Evolutionary conservation across 495 filamentous ascomycete species (phyloP).

Genomic region (Parachaetomium inaequale): DNA sequence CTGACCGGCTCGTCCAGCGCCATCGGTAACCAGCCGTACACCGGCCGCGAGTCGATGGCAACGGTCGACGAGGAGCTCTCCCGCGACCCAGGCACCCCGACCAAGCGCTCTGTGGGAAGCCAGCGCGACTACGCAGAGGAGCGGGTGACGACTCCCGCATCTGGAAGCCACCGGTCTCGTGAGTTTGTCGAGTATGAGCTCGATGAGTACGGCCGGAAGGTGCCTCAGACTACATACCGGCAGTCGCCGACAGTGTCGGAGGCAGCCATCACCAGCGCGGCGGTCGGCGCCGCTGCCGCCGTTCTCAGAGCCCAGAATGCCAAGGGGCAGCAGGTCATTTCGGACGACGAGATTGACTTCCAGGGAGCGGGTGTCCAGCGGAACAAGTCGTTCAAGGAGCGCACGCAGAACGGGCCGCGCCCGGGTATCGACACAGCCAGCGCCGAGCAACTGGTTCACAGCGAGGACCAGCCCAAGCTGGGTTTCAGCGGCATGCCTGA

Average conservation of each 20-base stretch:
- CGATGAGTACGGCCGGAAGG: conserved; percentile 53
- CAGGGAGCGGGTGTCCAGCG: conserved; percentile 39
- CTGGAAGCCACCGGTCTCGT: conserved; percentile 33
- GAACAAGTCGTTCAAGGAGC: conserved; percentile 56
- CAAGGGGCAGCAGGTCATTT: conserved; percentile 31
- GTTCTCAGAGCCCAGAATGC: conserved; percentile 39
- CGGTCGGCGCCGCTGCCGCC: conserved; percentile 48
- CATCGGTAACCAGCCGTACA: conserved; percentile 30
- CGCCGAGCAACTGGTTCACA: conserved; percentile 57
- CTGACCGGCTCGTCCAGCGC: conserved; percentile 51
- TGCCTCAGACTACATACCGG: conserved; percentile 37
- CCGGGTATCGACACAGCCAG: conserved; percentile 72
- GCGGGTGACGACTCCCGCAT: conserved; percentile 21
- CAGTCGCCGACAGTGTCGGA: conserved; percentile 49
- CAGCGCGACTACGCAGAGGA: conserved; percentile 24
- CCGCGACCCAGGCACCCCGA: conserved; percentile 33
- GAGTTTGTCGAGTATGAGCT: conserved; percentile 47
- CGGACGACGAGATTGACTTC: conserved; percentile 30
- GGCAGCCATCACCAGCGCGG: conserved; percentile 50
- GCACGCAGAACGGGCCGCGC: conserved; percentile 44
- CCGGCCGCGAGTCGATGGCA: conserved; percentile 37
- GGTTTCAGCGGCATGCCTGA: conserved; percentile 62
- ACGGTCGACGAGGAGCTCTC: conserved; percentile 32
- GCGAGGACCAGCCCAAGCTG: conserved; percentile 56
- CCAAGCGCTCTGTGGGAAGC: conserved; percentile 36